Conservation (phyloP, 2,329 filamentous ascomycete species). For the Stylonectria norvegica region DNA sequence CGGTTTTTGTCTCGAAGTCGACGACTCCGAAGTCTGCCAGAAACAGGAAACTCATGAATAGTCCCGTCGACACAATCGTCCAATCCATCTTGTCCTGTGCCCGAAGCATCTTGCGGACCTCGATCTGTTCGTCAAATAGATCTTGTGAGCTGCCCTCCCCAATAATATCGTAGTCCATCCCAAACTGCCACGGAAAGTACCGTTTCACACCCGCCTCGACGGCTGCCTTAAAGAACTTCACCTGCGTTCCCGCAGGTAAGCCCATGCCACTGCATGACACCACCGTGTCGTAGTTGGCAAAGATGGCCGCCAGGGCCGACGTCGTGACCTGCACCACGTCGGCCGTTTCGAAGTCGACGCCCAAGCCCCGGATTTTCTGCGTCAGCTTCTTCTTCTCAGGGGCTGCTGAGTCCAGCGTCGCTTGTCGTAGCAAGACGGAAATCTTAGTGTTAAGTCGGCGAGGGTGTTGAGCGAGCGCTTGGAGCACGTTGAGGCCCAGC, state of each 20-base stretch:
- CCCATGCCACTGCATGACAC: conserved; percentile 62
- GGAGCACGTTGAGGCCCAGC: conserved; percentile 56
- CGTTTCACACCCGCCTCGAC: conserved; percentile 47
- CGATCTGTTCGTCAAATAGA: conserved; percentile 65
- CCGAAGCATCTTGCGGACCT: conserved; percentile 52
- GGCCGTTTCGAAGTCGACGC: conserved; percentile 40
- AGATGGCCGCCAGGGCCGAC: conserved; percentile 38
- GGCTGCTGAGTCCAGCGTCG: conserved; percentile 40
- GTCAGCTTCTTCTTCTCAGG: conserved; percentile 35
- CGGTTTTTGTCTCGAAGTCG: conserved; percentile 38
- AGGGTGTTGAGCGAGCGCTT: conserved; percentile 47
- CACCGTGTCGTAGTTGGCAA: conserved; percentile 49
- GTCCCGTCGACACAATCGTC: conserved; percentile 64
- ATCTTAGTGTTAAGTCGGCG: conserved; percentile 37
- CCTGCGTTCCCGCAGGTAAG: conserved; percentile 51
- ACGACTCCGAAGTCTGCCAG: conserved; percentile 61
- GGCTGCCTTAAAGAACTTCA: conserved; percentile 55
- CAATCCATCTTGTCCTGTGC: conserved; percentile 49
- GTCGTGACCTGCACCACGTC: conserved; percentile 41
- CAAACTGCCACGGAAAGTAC: conserved; percentile 72
- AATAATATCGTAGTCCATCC: conserved; percentile 66
- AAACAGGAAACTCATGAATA: conserved; percentile 71
- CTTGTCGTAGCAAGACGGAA: conserved; percentile 52
- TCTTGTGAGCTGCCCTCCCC: conserved; percentile 57
- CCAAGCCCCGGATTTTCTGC: conserved; percentile 34